Evolutionary conservation across 768 basidiomycete genomes (phyloP), one percentile per base, ranked within the genome.

Genomic region (Mycena latifolia): DNA sequence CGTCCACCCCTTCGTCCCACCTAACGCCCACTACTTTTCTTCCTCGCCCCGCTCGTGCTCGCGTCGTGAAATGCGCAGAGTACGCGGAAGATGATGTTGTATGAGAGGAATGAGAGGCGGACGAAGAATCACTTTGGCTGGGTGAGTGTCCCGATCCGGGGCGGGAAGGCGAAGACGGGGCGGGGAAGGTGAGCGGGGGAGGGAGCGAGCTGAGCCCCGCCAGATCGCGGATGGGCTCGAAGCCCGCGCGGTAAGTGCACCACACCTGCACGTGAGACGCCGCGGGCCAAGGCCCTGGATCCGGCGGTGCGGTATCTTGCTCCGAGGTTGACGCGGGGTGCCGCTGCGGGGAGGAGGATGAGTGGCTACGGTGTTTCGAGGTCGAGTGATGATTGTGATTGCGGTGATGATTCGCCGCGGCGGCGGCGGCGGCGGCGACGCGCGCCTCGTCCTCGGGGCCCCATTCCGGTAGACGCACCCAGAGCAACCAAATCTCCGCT

Each of bases 401-500:
- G n/a, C n/a, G n/a, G n/a, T n/a, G 43, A 24, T n/a, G 43, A 45
- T 45, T 45, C 12, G n/a, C 43, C 43, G 4, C 24, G 10, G 35
- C 25, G 1, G 47, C 63, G 48, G 20, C 18, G 14, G 22, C 27
- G 41, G 47, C 63, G 10, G 48, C 63, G 48, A 39, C 37, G 15
- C 15, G 17, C 14, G 37, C 37, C 37, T 15, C 37, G 37, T 64
- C 63, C 20, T 28, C 54, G 2, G 31, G 43, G 67, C 84, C 86
- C 71, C 86, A 88, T 1, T 88, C 89, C 18, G 83, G 80, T 59
- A 90, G 89, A 66, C 81, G 78, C 20, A 89, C 84, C 33, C 92
- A 91, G 57, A 92, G 81, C 4, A 92, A 76, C 91, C 91, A 92
- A 47, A 92, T 92, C 1, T 85, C 80, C 15, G 91, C 88, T 4